Evolutionary conservation across 2,329 filamentous ascomycete genomes (phyloP).

Genomic region (Phialophora macrospora): DNA sequence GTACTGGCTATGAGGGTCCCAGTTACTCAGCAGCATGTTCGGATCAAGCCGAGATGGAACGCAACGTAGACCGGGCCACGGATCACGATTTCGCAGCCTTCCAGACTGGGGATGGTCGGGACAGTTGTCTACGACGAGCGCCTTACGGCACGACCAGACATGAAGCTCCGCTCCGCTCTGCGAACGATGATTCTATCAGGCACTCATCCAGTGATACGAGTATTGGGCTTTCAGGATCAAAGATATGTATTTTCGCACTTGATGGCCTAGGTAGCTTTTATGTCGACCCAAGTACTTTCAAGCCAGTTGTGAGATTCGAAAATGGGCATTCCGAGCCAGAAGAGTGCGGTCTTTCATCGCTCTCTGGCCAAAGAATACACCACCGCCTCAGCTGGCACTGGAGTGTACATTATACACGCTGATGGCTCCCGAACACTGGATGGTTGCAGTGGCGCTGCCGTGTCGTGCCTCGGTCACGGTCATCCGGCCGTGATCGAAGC

Average conservation of each 20-base stretch:
- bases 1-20: too few relatives aligned
- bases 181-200: too few relatives aligned
- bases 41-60: too few relatives aligned
- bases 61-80: too few relatives aligned
- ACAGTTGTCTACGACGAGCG: too few relatives aligned
- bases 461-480: conserved; percentile 72
- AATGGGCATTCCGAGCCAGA: neutral
- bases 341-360: conserved; percentile 3
- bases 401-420: neutral
- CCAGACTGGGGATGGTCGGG: too few relatives aligned
- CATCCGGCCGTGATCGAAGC: conserved; percentile 58
- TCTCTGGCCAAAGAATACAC: neutral
- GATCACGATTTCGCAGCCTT: too few relatives aligned
- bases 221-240: neutral
- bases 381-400: neutral
- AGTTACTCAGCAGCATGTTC: too few relatives aligned
- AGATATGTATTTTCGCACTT: neutral
- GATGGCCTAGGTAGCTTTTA: neutral
- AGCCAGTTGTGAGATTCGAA: neutral
- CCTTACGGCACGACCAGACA: too few relatives aligned
- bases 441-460: conserved; percentile 71
- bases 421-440: conserved; percentile 57
- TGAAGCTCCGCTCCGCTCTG: too few relatives aligned
- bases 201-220: too few relatives aligned
- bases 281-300: neutral